phyloP scores from a whole-genome alignment of 768 basidiomycete species.

The Mycena albidolilacea region DNA sequence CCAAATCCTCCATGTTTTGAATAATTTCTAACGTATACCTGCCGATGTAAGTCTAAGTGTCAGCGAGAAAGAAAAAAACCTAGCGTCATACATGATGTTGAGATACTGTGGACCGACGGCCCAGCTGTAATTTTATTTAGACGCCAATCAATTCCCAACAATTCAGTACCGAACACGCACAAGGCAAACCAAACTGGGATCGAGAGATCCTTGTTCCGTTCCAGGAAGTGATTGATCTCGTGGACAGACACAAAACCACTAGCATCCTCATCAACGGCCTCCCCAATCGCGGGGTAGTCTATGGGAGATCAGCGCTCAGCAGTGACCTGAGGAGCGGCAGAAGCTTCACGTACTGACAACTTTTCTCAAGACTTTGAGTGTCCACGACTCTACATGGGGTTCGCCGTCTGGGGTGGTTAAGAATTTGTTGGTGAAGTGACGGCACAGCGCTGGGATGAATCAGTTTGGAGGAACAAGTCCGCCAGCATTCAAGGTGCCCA shows the following conservation, averaged over 20 bases:
- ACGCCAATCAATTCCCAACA: too few species aligned
- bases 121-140: neutral
- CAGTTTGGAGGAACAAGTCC: too few species aligned
- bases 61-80: neutral
- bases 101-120: conserved; percentile 28
- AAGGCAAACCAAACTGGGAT: conserved; percentile 25
- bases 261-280: conserved; percentile 42
- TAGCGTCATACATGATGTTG: neutral
- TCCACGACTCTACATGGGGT: conserved; percentile 29
- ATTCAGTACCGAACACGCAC: conserved; percentile 1
- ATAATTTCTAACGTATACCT: conserved; percentile 13
- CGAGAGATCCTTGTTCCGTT: conserved; percentile 11
- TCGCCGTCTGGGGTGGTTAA: conserved; percentile 20
- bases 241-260: conserved; percentile 41
- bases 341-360: conserved; percentile 40
- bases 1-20: too few species aligned
- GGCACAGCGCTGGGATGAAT: conserved; percentile 34
- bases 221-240: conserved; percentile 39
- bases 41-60: neutral
- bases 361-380: conserved; percentile 42
- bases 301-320: neutral
- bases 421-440: conserved; percentile 37
- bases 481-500: conserved; percentile 4
- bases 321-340: neutral
- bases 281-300: conserved; percentile 40